Percentiles rank a stretch among this genome's conserved stretches.
Evolutionary conservation across 1,284 basidiomycete species (phyloP).

Genomic region (Apiotrichum gracile): DNA sequence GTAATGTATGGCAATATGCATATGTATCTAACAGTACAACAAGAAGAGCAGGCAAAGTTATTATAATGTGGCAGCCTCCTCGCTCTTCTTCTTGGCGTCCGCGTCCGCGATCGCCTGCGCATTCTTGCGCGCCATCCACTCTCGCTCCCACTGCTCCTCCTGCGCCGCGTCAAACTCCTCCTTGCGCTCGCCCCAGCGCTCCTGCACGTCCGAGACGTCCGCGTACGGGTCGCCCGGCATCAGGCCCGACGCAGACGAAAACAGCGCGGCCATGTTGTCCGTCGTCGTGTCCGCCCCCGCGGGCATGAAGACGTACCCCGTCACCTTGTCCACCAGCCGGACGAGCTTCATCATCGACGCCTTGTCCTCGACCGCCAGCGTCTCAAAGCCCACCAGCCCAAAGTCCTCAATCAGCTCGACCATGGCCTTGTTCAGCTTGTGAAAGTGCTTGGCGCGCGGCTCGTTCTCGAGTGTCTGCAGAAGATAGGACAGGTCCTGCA

Average conservation of each 20-base stretch:
- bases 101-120: slow-evolving; percentile 7
- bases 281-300: slow-evolving; percentile 45
- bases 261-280: slow-evolving; percentile 62
- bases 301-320: slow-evolving; percentile 79
- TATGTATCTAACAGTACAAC: no score
- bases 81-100: not conserved
- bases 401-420: slow-evolving; percentile 91
- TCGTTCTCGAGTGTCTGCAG: slow-evolving; percentile 62
- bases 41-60: no score
- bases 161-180: slow-evolving; percentile 75
- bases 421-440: slow-evolving; percentile 78
- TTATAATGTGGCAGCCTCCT: no score
- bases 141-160: slow-evolving; percentile 49
- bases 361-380: slow-evolving; percentile 94
- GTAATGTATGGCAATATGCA: no score
- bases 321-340: slow-evolving; percentile 75
- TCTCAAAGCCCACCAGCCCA: slow-evolving; percentile 92
- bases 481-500: slow-evolving; percentile 89
- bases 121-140: slow-evolving; percentile 36
- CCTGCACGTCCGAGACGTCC: slow-evolving; percentile 74
- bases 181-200: slow-evolving; percentile 74
- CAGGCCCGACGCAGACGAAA: slow-evolving; percentile 60
- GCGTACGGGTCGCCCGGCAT: slow-evolving; percentile 51
- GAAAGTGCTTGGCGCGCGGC: slow-evolving; percentile 60
- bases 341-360: slow-evolving; percentile 83